Evolutionary conservation across 2,329 filamentous ascomycete genomes (phyloP).

Genomic region (Emmonsia crescens): DNA sequence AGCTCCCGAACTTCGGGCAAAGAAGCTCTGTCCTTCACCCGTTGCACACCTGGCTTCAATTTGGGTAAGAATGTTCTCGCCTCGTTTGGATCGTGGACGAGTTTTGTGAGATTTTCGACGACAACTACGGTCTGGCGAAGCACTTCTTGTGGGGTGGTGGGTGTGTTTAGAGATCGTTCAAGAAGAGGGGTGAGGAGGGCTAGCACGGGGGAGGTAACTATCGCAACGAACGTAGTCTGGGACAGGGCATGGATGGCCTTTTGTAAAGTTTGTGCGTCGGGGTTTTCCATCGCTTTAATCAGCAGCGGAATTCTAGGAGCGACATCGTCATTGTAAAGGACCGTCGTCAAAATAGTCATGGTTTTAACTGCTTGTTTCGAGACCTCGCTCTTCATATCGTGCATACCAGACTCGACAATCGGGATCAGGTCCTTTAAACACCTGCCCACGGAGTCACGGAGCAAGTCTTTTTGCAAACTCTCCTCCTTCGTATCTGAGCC

Average conservation of each 20-base stretch:
- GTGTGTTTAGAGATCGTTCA: slow-evolving; percentile 86
- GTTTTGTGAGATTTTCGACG: slow-evolving; percentile 93
- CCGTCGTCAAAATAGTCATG: slow-evolving; percentile 79
- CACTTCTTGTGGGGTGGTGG: slow-evolving; percentile 83
- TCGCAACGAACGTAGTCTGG: slow-evolving; percentile 95
- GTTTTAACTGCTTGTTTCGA: slow-evolving; percentile 80
- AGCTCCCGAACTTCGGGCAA: slow-evolving; percentile 91
- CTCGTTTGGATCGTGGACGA: slow-evolving; percentile 92
- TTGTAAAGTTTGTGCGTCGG: slow-evolving; percentile 74
- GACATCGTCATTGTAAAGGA: slow-evolving; percentile 95
- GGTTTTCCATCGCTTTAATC: slow-evolving; percentile 90
- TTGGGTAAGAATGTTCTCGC: slow-evolving; percentile 91
- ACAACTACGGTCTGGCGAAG: slow-evolving; percentile 92
- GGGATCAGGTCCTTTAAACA: slow-evolving; percentile 33
- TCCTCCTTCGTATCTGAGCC: slow-evolving; percentile 74
- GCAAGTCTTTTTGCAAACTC: slow-evolving; percentile 74
- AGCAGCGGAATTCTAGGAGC: slow-evolving; percentile 82
- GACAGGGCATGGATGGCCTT: slow-evolving; percentile 96
- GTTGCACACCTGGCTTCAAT: slow-evolving; percentile 84
- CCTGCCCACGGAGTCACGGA: slow-evolving; percentile 82
- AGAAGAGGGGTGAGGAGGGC: slow-evolving; percentile 89
- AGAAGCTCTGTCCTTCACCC: slow-evolving; percentile 75
- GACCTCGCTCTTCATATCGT: slow-evolving; percentile 81
- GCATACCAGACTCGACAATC: slow-evolving; percentile 57
- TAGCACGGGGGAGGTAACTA: slow-evolving; percentile 90